A percentile compares a stretch with the other conserved stretches of the same genome.
Evolutionary conservation across 2,329 filamentous ascomycete genomes (phyloP).

Genomic region (Aspergillus puulaauensis): DNA sequence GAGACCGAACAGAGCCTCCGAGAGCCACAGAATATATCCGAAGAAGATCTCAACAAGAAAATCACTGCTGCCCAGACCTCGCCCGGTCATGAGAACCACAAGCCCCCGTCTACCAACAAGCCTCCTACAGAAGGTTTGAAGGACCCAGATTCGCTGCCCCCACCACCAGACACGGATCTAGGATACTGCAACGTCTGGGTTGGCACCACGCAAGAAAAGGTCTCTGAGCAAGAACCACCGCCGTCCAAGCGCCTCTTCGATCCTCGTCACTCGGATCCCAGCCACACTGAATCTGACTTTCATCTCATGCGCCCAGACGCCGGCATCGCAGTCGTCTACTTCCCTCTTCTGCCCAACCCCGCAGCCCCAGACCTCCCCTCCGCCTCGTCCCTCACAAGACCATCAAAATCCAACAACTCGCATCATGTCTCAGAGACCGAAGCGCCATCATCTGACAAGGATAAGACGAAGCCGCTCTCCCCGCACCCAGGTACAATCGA

Average conservation of each 20-base stretch:
- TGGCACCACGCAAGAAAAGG: slow-evolving; percentile 74
- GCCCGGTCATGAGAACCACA: slow-evolving; percentile 31
- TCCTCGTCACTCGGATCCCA: slow-evolving; percentile 54
- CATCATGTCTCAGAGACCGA: slow-evolving; percentile 22
- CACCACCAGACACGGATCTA: slow-evolving; percentile 53
- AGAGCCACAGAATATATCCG: slow-evolving; percentile 62
- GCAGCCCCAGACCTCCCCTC: slow-evolving; percentile 31
- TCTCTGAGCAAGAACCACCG: slow-evolving; percentile 54
- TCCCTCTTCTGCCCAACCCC: slow-evolving; percentile 82
- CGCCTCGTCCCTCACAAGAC: slow-evolving; percentile 22
- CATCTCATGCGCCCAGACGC: slow-evolving; percentile 73
- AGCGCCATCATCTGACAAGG: slow-evolving; percentile 14
- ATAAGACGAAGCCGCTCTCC: slow-evolving; percentile 22
- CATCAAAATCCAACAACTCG: slow-evolving; percentile 22
- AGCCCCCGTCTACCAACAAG: slow-evolving; percentile 31
- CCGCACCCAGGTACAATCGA: slow-evolving; percentile 69
- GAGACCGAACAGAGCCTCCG: slow-evolving; percentile 66
- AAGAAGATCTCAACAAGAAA: slow-evolving; percentile 62
- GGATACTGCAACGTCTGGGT: slow-evolving; percentile 96
- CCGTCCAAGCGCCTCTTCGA: slow-evolving; percentile 51
- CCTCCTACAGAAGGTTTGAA: slow-evolving; percentile 40
- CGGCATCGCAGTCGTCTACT: slow-evolving; percentile 85
- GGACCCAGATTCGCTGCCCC: slow-evolving; percentile 40
- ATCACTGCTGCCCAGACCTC: slow-evolving; percentile 58
- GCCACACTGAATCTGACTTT: slow-evolving; percentile 64